Evolutionary conservation across 345 rosid genomes (phyloP), one percentile per base, ranked within the genome.

Genomic region (Balakata baccata): DNA sequence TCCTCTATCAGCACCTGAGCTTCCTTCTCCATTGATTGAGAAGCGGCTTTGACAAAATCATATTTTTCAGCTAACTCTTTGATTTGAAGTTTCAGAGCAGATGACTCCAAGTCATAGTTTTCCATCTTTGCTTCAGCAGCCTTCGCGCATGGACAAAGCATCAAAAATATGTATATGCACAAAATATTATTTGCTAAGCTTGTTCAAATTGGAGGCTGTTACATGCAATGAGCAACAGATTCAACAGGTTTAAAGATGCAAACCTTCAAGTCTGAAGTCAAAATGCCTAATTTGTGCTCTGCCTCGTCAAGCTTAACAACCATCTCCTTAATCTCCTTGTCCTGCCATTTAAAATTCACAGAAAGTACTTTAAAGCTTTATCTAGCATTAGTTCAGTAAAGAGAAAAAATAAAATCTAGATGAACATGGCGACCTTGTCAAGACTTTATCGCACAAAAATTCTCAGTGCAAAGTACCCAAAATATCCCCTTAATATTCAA

Each of bases 231-330:
- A 39, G 47, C 72, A 73, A 13, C 61, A 53, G 8, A 74, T 41
- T 7, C 9, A 6, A 23, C 5, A 46, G 18, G 38, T 43, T 69
- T 8, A 29, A n/a, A 23, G 25, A 57, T 22, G 45, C 62, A 37
- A 52, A 86, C 89, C 84, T 77, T 77, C 72, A 86, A 66, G 63
- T 79, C 81, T 65, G 75, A 50, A 61, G 70, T 80, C 51, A 66
- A 71, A 68, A 80, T 72, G 11, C 72, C 61, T 46, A 81, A 52
- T 18, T 64, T 81, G 54, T 69, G 75, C 74, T 79, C 89, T 29
- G 82, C 72, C 68, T 74, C 68, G 6, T 51, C 78, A 75, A 84
- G 70, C 82, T 84, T 79, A 38, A 77, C 73, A 50, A 20, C 63
- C 76, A 75, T 75, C 60, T 77, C 85, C 23, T 74, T 66, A 41